These are phyloP conservation scores for Trichoderma lentiforme DNA, from an alignment of 2,329 filamentous ascomycete genomes.

Conservation along the genomic window DNA sequence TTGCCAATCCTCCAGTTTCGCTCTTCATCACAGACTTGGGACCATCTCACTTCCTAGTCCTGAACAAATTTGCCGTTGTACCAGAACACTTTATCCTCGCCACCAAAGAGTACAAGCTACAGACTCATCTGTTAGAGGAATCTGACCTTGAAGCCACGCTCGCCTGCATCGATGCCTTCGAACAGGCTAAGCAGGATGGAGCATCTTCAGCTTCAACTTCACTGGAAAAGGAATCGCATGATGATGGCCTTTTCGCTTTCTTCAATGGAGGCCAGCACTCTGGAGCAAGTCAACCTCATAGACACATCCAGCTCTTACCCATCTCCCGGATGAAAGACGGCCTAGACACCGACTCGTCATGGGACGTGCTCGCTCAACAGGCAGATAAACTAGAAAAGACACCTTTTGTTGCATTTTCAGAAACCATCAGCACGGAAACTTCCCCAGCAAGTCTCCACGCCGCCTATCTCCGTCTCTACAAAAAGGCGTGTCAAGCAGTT, in stretches of 20 bases:
- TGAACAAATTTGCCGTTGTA: constrained; percentile 74
- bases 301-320: constrained; percentile 70
- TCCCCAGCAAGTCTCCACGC: constrained; percentile 36
- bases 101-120: constrained; percentile 60
- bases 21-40: constrained; percentile 52
- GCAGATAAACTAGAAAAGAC: constrained; percentile 7
- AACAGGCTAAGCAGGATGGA: constrained; percentile 17
- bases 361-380: constrained; percentile 48
- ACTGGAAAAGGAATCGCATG: not conserved
- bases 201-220: not conserved
- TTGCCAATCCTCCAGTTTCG: constrained; percentile 55
- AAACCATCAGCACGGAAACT: constrained; percentile 35
- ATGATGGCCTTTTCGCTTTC: constrained; percentile 56
- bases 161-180: constrained; percentile 59
- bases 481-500: constrained; percentile 41
- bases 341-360: constrained; percentile 35
- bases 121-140: constrained; percentile 60
- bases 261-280: constrained; percentile 69
- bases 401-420: constrained; percentile 46
- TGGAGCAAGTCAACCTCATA: constrained; percentile 68
- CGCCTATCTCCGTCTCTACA: constrained; percentile 49
- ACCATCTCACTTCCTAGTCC: constrained; percentile 59
- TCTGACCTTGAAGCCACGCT: constrained; percentile 60
- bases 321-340: constrained; percentile 60
- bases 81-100: constrained; percentile 69